phyloP scores from a whole-genome alignment of 495 filamentous ascomycete species.

The Aspergillus leporis region DNA sequence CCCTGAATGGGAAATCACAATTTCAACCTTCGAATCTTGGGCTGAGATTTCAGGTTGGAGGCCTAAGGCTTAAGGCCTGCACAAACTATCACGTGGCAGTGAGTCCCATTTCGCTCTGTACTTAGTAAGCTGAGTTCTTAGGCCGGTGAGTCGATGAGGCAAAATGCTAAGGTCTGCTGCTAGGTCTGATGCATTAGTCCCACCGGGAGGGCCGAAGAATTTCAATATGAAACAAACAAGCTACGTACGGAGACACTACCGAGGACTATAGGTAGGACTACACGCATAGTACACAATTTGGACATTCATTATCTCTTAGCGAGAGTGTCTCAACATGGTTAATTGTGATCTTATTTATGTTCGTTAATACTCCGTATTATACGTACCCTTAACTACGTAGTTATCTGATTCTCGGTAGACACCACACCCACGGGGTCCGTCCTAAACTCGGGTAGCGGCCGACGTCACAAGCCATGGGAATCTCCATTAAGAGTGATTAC shows the following conservation, averaged over 20 bases:
- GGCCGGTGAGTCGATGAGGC: slow-evolving; percentile 7
- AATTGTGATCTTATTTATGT: neutral
- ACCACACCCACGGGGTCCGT: slow-evolving; percentile 11
- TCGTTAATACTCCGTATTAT: neutral
- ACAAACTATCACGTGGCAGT: neutral
- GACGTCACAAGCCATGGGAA: slow-evolving; percentile 36
- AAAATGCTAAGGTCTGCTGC: neutral
- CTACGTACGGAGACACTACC: slow-evolving; percentile 1
- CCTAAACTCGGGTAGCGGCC: slow-evolving; percentile 27
- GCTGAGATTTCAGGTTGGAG: neutral
- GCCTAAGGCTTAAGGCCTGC: slow-evolving; percentile 10
- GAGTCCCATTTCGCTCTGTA: neutral
- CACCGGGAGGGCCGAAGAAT: neutral
- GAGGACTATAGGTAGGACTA: neutral
- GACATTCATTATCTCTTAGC: neutral
- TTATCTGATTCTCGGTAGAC: neutral
- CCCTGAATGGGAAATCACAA: slow-evolving; percentile 15
- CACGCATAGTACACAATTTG: neutral
- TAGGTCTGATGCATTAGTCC: neutral
- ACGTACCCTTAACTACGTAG: neutral
- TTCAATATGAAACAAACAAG: neutral
- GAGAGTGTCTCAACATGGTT: neutral
- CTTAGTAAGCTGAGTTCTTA: neutral
- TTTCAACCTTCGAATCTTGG: neutral
- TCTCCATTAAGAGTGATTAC: slow-evolving; percentile 1